Evolutionary conservation across 495 filamentous ascomycete genomes (phyloP).

Genomic region (Talaromyces ruber): DNA sequence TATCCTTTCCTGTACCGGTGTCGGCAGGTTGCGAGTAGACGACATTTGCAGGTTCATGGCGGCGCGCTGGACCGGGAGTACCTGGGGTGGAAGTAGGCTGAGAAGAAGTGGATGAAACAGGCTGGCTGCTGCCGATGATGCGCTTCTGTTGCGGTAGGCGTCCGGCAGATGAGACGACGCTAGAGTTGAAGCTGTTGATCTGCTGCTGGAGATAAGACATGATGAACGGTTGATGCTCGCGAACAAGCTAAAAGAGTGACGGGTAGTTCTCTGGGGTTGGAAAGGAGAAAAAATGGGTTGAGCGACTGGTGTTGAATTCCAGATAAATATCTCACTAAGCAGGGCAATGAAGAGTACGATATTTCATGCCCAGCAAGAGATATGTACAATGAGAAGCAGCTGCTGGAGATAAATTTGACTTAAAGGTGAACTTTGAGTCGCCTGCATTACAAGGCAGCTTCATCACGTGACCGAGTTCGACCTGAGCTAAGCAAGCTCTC

Average conservation of each 20-base stretch:
- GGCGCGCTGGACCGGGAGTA: constrained; percentile 31
- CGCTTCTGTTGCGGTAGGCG: constrained; percentile 36
- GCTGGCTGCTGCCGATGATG: constrained; percentile 21
- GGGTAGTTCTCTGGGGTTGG: not conserved
- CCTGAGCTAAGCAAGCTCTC: not conserved
- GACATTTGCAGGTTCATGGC: constrained; percentile 47
- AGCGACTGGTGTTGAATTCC: not conserved
- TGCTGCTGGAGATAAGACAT: constrained; percentile 42
- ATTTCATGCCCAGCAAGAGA: not conserved
- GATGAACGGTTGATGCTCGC: constrained; percentile 3
- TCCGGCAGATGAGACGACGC: constrained; percentile 34
- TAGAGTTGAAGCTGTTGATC: constrained; percentile 39
- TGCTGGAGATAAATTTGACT: not conserved
- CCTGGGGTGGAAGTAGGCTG: constrained; percentile 30
- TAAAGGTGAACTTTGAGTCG: not conserved
- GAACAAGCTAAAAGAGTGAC: not conserved
- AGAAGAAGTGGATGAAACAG: constrained; percentile 15
- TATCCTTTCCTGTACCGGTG: constrained; percentile 67
- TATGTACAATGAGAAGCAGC: not conserved
- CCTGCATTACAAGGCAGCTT: not conserved
- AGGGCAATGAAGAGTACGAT: not conserved
- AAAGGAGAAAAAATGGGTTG: not conserved
- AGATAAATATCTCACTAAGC: not conserved
- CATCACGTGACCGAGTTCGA: not conserved
- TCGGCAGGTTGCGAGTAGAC: constrained; percentile 72